Conservation (phyloP, 352 stramenopile genomes). For the Phytophthora colocasiae region DNA sequence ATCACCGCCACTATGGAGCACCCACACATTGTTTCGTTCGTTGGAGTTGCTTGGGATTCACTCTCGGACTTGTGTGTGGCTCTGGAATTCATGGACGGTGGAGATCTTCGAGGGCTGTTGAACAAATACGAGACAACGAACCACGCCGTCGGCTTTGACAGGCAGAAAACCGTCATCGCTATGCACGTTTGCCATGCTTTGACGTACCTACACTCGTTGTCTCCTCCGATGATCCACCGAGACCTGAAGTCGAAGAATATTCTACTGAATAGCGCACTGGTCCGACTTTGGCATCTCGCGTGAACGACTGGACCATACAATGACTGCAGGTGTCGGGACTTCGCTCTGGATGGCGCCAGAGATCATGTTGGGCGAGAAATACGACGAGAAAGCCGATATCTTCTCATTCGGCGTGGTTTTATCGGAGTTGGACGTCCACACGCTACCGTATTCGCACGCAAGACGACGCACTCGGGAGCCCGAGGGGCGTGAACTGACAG, state of each 20-base stretch:
- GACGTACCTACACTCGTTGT: conserved; percentile 27
- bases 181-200: conserved; percentile 41
- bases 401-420: conserved; percentile 28
- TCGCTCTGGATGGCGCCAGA: conserved; percentile 24
- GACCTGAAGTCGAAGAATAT: conserved; percentile 67
- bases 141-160: conserved; percentile 16
- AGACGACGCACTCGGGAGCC: neutral
- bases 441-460: conserved; percentile 2
- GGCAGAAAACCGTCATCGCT: conserved; percentile 28
- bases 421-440: conserved; percentile 23
- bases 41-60: conserved; percentile 49
- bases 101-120: conserved; percentile 1
- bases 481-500: conserved; percentile 4
- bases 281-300: conserved; percentile 35
- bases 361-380: conserved; percentile 13
- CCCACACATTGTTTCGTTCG: conserved; percentile 39
- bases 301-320: conserved; percentile 19
- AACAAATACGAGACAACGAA: conserved; percentile 16
- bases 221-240: conserved; percentile 43
- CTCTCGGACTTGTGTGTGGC: conserved; percentile 46
- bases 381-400: conserved; percentile 19
- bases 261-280: conserved; percentile 32
- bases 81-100: conserved; percentile 53
- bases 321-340: conserved; percentile 34
- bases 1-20: conserved; percentile 39